phyloP scores from a whole-genome alignment of 169 alveolate species.

The Plasmodium inui region DNA sequence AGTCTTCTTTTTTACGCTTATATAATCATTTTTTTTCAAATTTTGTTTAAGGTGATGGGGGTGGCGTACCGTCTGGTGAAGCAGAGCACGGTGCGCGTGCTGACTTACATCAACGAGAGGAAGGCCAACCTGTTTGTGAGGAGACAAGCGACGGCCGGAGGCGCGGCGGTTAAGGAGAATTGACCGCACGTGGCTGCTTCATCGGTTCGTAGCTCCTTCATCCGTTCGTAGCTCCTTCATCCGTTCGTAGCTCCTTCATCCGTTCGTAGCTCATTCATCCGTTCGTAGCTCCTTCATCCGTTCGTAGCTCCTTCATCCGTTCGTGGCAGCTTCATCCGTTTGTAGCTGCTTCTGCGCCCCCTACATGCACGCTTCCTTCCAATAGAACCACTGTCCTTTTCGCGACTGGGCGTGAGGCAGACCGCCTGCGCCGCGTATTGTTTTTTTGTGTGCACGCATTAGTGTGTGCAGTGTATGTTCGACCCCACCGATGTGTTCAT shows the following conservation, averaged over 20 bases:
- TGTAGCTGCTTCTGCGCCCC: neutral
- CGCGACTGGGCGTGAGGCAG: neutral
- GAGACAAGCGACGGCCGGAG: neutral
- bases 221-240: too few relatives aligned
- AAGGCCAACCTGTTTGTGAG: neutral
- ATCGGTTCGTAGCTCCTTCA: too few relatives aligned
- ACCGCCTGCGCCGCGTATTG: neutral
- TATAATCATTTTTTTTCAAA: constrained; percentile 10
- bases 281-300: too few relatives aligned
- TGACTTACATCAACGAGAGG: neutral
- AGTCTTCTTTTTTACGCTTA: constrained; percentile 7
- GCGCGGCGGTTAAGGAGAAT: neutral
- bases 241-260: too few relatives aligned
- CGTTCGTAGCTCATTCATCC: too few relatives aligned
- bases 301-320: too few relatives aligned
- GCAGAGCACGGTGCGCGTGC: neutral
- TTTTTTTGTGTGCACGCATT: neutral
- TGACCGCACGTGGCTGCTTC: neutral
- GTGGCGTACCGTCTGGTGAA: neutral
- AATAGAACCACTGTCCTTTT: neutral
- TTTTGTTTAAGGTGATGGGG: neutral
- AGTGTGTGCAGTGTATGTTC: neutral
- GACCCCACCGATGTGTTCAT: neutral
- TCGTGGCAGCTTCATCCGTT: neutral
- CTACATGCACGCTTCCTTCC: neutral